phyloP scores from a whole-genome alignment of 768 basidiomycete species.

The Suillus lakei region DNA sequence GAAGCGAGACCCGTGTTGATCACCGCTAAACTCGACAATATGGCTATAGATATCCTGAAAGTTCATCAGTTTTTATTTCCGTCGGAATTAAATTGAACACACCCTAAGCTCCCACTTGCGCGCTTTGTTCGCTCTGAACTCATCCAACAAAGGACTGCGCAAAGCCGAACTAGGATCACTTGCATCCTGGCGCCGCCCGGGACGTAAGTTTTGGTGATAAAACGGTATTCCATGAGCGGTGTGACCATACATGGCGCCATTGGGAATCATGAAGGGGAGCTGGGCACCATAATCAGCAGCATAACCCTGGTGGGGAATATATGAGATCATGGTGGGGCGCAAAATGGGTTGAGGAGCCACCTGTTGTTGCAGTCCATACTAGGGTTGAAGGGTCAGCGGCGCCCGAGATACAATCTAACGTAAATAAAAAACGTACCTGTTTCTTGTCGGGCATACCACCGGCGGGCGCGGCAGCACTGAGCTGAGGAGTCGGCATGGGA shows the following conservation, averaged over 20 bases:
- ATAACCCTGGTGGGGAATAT: constrained; percentile 44
- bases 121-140: constrained; percentile 81
- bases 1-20: constrained; percentile 98
- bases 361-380: constrained; percentile 55
- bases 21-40: constrained; percentile 89
- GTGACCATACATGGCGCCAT: constrained; percentile 50
- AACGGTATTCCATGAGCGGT: constrained; percentile 40
- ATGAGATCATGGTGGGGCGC: constrained; percentile 47
- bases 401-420: constrained; percentile 11
- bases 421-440: constrained; percentile 47
- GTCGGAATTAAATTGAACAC: constrained; percentile 24
- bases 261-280: constrained; percentile 49
- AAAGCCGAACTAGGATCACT: constrained; percentile 41
- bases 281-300: constrained; percentile 54
- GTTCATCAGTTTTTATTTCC: constrained; percentile 9
- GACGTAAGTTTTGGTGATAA: constrained; percentile 46
- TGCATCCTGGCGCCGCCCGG: constrained; percentile 50
- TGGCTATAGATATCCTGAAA: constrained; percentile 83
- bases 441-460: constrained; percentile 57
- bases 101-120: constrained; percentile 85
- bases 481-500: constrained; percentile 56
- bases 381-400: constrained; percentile 16
- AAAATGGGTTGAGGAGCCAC: constrained; percentile 46
- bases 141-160: constrained; percentile 79
- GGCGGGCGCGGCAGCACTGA: constrained; percentile 44